Conservation (phyloP, 306 rosid species). For the Cucurbita moschata region DNA sequence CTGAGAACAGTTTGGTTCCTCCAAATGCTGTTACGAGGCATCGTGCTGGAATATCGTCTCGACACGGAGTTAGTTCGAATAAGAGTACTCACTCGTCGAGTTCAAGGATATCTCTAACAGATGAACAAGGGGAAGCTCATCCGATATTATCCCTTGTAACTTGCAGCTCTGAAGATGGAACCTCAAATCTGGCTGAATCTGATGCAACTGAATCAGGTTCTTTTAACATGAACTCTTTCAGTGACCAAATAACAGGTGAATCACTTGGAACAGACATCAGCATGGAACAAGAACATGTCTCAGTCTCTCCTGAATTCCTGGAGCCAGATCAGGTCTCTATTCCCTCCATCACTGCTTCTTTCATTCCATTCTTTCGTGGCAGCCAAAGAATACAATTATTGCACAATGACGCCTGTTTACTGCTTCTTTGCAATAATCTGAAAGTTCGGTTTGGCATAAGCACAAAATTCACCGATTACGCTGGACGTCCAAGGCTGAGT, state of each 20-base stretch:
- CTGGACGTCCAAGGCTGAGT: slow-evolving; percentile 59
- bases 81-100: slow-evolving; percentile 9
- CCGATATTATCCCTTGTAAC: slow-evolving; percentile 33
- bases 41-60: slow-evolving; percentile 40
- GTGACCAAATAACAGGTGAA: slow-evolving; percentile 21
- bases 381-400: slow-evolving; percentile 50
- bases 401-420: slow-evolving; percentile 51
- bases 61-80: slow-evolving; percentile 9
- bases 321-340: slow-evolving; percentile 40
- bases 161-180: slow-evolving; percentile 9
- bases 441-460: slow-evolving; percentile 82
- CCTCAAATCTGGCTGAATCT: slow-evolving; percentile 16
- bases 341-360: slow-evolving; percentile 41
- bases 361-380: slow-evolving; percentile 35
- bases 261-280: slow-evolving; percentile 20
- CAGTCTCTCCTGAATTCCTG: slow-evolving; percentile 28
- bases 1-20: slow-evolving; percentile 59
- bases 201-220: slow-evolving; percentile 15
- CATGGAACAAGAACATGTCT: slow-evolving; percentile 26
- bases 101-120: slow-evolving; percentile 17
- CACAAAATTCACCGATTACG: slow-evolving; percentile 48
- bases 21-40: slow-evolving; percentile 73
- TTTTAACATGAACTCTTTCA: slow-evolving; percentile 28
- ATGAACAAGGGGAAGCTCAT: slow-evolving; percentile 29
- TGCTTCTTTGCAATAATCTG: slow-evolving; percentile 42